Base-by-base conservation (phyloP, 2,329 filamentous ascomycete genomes). In the Thielaviopsis populi region DNA sequence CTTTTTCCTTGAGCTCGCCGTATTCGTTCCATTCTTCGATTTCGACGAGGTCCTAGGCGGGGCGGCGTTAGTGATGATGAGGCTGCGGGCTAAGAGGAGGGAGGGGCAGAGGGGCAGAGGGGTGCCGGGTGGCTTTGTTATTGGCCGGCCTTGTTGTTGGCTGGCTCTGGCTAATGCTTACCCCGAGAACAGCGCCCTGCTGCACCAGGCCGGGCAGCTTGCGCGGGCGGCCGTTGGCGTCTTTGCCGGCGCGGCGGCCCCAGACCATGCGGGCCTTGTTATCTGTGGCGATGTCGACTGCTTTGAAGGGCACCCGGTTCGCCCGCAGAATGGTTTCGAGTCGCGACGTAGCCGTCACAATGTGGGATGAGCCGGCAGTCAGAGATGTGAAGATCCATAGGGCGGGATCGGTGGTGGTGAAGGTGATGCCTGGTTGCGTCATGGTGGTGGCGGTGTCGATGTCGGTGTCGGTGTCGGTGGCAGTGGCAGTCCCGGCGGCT, bases 11-110 rank as follows among this genome's bases (percentile, higher is more conserved):
- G 67, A 99, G 82, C 76, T 97, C 92, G 75, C 91, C 91, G 75
- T 95, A 96, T 74, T 99, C 94, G 77, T 99, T 99, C 94, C 92
- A 97, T 73, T 99, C 94, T 75, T 99, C 94, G 68, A 97, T 84
- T 74, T 97, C 87, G 68, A 92, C 87, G 60, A 96, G 81, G 73
- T 96, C 94, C 91, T 96, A 66, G 3, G 30, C 15, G 27, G 15
- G 27, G 15, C 13, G 24, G 27, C 27, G 53, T 56, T 30, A 30
- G 53, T n/a, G 53, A 33, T 53, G 13, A n/a, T 22, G 27, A n/a
- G 27, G 30, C 53, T 56, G 27, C 13, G n/a, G 30, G 53, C n/a
- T n/a, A 37, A 15, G 42, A 15, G 42, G n/a, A 46, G n/a, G 4
- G 15, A 19, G 42, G 8, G 42, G 42, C 42, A 15, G 42, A 1